Percentiles rank a stretch among this genome's conserved stretches.
Conservation (phyloP, 441 rosid species). For the Gossypium gossypioides region DNA sequence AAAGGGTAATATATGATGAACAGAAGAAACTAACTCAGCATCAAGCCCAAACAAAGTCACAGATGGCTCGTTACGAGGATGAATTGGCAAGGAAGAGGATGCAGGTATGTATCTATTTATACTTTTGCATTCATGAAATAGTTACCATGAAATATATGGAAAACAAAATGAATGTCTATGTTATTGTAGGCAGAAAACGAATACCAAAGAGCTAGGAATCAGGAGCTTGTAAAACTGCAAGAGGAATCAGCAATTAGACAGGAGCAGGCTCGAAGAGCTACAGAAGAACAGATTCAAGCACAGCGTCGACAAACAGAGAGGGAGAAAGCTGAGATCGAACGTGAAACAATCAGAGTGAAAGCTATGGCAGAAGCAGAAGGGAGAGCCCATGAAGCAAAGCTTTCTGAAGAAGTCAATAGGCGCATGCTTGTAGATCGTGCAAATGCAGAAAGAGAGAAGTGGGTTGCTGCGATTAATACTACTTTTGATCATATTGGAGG, state of each 20-base stretch:
- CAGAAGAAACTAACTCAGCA: slow-evolving; percentile 82
- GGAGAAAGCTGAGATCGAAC: slow-evolving; percentile 92
- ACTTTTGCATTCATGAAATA: background rate
- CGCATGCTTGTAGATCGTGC: slow-evolving; percentile 88
- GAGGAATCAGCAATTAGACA: slow-evolving; percentile 87
- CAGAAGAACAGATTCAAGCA: slow-evolving; percentile 97
- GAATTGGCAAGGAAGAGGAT: slow-evolving; percentile 93
- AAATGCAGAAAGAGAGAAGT: slow-evolving; percentile 94
- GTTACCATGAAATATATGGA: slow-evolving; percentile 1
- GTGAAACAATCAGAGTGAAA: slow-evolving; percentile 86
- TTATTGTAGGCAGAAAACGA: slow-evolving; percentile 81
- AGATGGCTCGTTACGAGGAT: slow-evolving; percentile 91
- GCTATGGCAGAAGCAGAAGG: slow-evolving; percentile 99
- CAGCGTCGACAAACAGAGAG: slow-evolving; percentile 87
- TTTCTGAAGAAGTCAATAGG: slow-evolving; percentile 89
- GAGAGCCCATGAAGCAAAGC: slow-evolving; percentile 94
- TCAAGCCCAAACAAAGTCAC: slow-evolving; percentile 94
- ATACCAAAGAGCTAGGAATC: slow-evolving; percentile 75
- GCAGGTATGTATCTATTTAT: slow-evolving; percentile 57
- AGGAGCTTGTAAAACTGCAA: slow-evolving; percentile 88
- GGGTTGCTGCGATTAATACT: slow-evolving; percentile 96
- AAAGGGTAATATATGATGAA: slow-evolving; percentile 80
- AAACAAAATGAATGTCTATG: slow-evolving; percentile 10
- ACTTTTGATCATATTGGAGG: slow-evolving; percentile 96
- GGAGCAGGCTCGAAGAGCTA: slow-evolving; percentile 90